Evolutionary conservation across 2,329 filamentous ascomycete genomes (phyloP).

Genomic region (Aaosphaeria arxii): DNA sequence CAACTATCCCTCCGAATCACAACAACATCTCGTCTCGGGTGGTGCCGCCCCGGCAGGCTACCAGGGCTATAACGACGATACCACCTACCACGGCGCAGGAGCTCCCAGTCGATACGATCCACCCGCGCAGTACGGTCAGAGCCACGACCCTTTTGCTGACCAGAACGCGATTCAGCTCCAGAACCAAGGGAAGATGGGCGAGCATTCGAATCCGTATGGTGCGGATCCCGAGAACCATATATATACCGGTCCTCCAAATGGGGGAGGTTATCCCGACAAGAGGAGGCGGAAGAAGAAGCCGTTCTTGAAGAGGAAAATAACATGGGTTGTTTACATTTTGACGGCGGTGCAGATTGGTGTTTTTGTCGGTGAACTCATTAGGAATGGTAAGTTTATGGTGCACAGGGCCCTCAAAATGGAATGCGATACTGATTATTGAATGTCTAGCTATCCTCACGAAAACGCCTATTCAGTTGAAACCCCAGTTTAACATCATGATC

Average conservation of each 20-base stretch:
- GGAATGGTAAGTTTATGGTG: constrained; percentile 62
- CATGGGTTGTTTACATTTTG: constrained; percentile 81
- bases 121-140: constrained; percentile 45
- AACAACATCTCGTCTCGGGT: constrained; percentile 21
- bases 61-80: constrained; percentile 39
- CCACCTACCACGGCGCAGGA: constrained; percentile 54
- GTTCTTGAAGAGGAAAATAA: constrained; percentile 58
- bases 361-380: constrained; percentile 84
- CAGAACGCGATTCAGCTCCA: constrained; percentile 49
- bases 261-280: constrained; percentile 10
- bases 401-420: background rate
- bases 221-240: constrained; percentile 38
- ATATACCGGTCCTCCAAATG: constrained; percentile 9
- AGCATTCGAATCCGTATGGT: constrained; percentile 35
- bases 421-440: background rate
- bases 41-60: constrained; percentile 55
- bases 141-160: constrained; percentile 51
- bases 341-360: constrained; percentile 75
- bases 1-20: constrained; percentile 8
- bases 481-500: constrained; percentile 94
- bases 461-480: constrained; percentile 73
- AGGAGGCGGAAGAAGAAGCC: constrained; percentile 44
- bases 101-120: constrained; percentile 32
- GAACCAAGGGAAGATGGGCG: constrained; percentile 36
- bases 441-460: constrained; percentile 68